These are phyloP conservation scores for Alternaria atra DNA, from an alignment of 2,329 filamentous ascomycete species.

Conservation along the genomic window DNA sequence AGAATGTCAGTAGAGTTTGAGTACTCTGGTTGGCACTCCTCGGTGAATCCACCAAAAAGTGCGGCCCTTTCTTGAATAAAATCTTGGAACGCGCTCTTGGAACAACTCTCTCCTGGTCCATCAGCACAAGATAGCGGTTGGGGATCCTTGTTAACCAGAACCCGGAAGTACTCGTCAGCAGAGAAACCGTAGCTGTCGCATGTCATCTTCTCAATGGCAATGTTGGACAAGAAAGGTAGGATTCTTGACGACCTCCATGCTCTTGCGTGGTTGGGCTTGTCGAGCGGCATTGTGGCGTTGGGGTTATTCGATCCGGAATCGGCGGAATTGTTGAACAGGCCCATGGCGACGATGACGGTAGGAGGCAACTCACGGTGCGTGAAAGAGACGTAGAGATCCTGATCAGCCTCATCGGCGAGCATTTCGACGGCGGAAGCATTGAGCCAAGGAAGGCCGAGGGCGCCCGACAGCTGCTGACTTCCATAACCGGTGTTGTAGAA, in stretches of 20 bases:
- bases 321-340: constrained; percentile 73
- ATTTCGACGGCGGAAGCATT: constrained; percentile 66
- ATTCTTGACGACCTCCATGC: constrained; percentile 71
- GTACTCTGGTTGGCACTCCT: constrained; percentile 55
- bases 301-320: constrained; percentile 62
- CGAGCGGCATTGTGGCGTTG: constrained; percentile 71
- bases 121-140: constrained; percentile 60
- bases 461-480: constrained; percentile 61
- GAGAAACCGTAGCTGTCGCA: constrained; percentile 67
- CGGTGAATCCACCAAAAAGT: constrained; percentile 55
- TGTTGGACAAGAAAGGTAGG: constrained; percentile 71
- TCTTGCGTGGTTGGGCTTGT: constrained; percentile 69
- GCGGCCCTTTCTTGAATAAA: constrained; percentile 56
- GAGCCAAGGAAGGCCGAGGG: constrained; percentile 72
- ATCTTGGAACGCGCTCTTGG: constrained; percentile 53
- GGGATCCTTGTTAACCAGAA: constrained; percentile 61
- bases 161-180: constrained; percentile 61
- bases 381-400: constrained; percentile 73
- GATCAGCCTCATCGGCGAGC: constrained; percentile 56
- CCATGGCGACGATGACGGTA: constrained; percentile 71
- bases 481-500: constrained; percentile 74
- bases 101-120: constrained; percentile 63
- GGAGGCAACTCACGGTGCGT: constrained; percentile 75
- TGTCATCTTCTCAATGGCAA: constrained; percentile 71
- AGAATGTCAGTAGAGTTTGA: constrained; percentile 55